Base-by-base conservation (phyloP, 2,329 filamentous ascomycete species). In the Neoarthrinium moseri region DNA sequence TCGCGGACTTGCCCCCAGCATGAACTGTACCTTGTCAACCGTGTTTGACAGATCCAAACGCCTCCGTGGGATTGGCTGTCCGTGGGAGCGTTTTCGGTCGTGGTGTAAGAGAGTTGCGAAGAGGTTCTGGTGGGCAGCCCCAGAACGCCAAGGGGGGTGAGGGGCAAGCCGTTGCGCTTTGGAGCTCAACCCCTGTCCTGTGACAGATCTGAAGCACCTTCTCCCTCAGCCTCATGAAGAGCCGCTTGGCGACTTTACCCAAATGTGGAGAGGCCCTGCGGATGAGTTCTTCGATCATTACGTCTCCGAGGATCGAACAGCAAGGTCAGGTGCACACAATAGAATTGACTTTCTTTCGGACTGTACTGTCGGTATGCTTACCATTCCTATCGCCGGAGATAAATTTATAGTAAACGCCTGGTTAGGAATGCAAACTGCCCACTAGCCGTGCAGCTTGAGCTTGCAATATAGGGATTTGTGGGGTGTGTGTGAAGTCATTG, bases 21-120 rank as follows among this genome's bases (percentile, higher is more conserved):
- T 40, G 35, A 42, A 42, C 17, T 40, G 40, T 48, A 18, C 34
- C 41, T 39, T 34, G 20, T 49, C 47, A 48, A 29, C 36, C 34
- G 42, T 52, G 51, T 57, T 56, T 55, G 51, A 53, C 48, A 38
- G 54, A 27, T 44, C 50, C 40, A 34, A 32, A 39, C 27, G 35
- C n/a, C 29, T 20, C 2, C 45, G 48, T 37, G 22, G 46, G 52
- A 57, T 56, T 57, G 55, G 55, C 41, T 51, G 46, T 7, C 23
- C 22, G 20, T 21, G 20, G 17, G 26, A 10, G 15, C 36, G 29
- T 24, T 29, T 38, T 38, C 33, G 39, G 10, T 27, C 32, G 32
- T 39, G 42, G 37, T 38, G 43, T 46, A 29, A 45, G 46, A 48
- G 35, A 40, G 23, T 41, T 24, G 37, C 23, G 23, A 30, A 33